Base-by-base conservation (phyloP, 805 yeast species). In the Yamadazyma olivae region DNA sequence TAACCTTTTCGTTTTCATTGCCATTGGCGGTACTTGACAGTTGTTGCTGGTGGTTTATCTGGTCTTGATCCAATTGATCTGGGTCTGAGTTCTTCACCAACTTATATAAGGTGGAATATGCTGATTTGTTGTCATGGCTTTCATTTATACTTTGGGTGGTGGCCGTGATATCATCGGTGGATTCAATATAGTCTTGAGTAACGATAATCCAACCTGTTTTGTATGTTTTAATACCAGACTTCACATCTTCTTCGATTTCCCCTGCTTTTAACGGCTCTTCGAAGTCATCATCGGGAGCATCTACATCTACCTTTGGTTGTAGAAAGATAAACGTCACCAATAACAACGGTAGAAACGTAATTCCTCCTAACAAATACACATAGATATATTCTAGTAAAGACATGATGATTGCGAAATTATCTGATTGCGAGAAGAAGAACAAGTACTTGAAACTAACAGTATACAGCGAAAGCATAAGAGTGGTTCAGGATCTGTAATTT, bases 181-280 rank as follows among this genome's bases (percentile, higher is more conserved):
- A 58, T 33, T 67, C 71, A 27, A 67, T 32, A 53, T 81, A 85
- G 45, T 84, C 91, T 41, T 78, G 80, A 0, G 95, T 84, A n/a
- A 90, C 90, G 2, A 83, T 77, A 2, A 88, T 61, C 95, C 95
- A 86, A 6, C 95, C 96, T 8, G 77, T 64, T 52, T 72, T 76
- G 46, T 59, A 72, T 0, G 87, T 74, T 17, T 78, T 77, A 1
- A 83, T 75, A 3, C 93, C 95, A 0, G 75, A 56, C n/a, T 69
- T 65, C 26, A 63, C 59, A 9, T 61, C 58, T 47, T 84, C 90
- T 38, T 81, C 80, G n/a, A 83, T 50, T 41, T 75, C 80, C 0
- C 84, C 84, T 3, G 81, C 78, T 44, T 73, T 78, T 34, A 35
- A 40, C 33, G 17, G 52, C 1, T n/a, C 16, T 6, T 8, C 17